These are phyloP conservation scores for Globisporangium camurandrum DNA, from an alignment of 352 stramenopile species.

Conservation along the genomic window DNA sequence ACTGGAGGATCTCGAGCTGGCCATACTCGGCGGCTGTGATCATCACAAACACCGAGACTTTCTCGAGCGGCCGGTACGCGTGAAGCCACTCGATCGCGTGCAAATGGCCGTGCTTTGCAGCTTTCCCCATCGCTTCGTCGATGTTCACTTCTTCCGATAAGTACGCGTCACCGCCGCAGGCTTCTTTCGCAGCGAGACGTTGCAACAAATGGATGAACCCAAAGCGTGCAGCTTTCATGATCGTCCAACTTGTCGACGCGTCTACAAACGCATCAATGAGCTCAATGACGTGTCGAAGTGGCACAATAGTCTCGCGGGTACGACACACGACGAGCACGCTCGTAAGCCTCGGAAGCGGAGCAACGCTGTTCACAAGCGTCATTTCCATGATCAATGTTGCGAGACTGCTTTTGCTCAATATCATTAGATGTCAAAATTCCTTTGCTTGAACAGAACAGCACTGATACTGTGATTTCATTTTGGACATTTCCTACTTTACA, in stretches of 20 bases:
- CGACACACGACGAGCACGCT: constrained; percentile 18
- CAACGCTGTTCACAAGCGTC: background rate
- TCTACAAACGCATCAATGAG: constrained; percentile 28
- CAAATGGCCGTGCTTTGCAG: constrained; percentile 26
- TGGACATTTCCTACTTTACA: too few relatives aligned
- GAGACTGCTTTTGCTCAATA: too few relatives aligned
- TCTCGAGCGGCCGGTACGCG: constrained; percentile 17
- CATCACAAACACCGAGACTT: constrained; percentile 30
- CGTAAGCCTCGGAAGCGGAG: constrained; percentile 8
- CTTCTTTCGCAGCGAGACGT: constrained; percentile 20
- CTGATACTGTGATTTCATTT: too few relatives aligned
- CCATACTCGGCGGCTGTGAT: constrained; percentile 28
- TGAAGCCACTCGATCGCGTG: constrained; percentile 25
- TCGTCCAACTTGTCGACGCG: constrained; percentile 25
- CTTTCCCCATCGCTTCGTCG: constrained; percentile 28
- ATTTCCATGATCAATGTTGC: too few relatives aligned
- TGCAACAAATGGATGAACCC: constrained; percentile 34
- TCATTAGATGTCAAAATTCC: too few relatives aligned
- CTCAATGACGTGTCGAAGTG: constrained; percentile 32
- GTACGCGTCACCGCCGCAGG: constrained; percentile 4
- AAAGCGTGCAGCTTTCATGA: constrained; percentile 25
- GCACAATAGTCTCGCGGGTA: constrained; percentile 10
- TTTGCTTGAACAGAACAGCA: too few relatives aligned
- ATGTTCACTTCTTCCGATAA: constrained; percentile 18
- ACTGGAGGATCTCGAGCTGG: constrained; percentile 23